Base-by-base conservation (phyloP, 2,329 filamentous ascomycete species). In the Exophiala dermatitidis region DNA sequence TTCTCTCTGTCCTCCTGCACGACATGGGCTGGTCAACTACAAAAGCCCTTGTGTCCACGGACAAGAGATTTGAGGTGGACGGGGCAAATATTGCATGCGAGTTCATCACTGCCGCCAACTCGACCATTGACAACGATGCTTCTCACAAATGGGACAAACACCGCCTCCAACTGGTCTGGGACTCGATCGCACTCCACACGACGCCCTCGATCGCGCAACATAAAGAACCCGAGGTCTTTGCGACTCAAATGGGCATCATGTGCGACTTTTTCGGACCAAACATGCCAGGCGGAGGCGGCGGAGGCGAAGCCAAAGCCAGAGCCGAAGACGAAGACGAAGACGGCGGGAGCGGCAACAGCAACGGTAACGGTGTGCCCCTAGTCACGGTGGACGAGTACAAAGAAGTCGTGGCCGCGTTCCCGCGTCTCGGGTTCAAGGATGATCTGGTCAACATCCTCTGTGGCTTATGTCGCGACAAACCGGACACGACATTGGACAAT, bases 11-110 rank as follows among this genome's bases (percentile, higher is more conserved):
- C 29, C 29, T 59, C 38, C 48, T 63, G 37, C 65, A 66, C 47
- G 65, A 66, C 46, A 54, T 66, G 36, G 65, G 72, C 10, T 74
- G 69, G 72, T 69, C 69, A 48, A 63, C 60, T 6, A 68, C 63
- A 2, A 63, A 65, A 9, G 60, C 64, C 32, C 51, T 72, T 5
- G 56, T 75, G 10, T 73, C 70, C 37, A 44, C 59, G 1, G 73
- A 77, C 62, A 73, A 72, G 30, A 69, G 74, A 5, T 78, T 78
- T 62, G 75, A 79, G 55, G 72, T 78, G 28, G 75, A 78, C 59
- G 71, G 75, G 9, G 75, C 74, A 5, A 69, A 73, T 50, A 71
- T 68, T 2, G 72, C 75, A 1, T 63, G 71, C 0, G 62, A 69
- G 0, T 76, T 76, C 52, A 42, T 60, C 49, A 28, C 26, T 5